Conservation (phyloP, 352 stramenopile genomes). For the Thalassiosira gravida region DNA sequence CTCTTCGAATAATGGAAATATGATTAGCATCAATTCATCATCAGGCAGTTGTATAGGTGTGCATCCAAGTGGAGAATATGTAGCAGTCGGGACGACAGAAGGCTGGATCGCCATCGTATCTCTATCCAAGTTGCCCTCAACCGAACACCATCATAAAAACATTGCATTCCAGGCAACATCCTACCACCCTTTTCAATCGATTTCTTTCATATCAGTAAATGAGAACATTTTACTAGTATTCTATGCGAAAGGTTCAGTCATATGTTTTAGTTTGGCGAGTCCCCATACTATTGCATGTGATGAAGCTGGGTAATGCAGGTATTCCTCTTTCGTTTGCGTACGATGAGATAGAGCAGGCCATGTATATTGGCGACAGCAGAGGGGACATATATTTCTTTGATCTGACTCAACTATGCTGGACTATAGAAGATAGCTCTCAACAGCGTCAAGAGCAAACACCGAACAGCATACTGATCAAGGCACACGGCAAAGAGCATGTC, state of each 20-base stretch:
- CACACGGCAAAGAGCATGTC: too few relatives aligned
- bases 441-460: slow-evolving; percentile 18
- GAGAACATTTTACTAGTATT: slow-evolving; percentile 61
- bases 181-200: too few relatives aligned
- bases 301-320: slow-evolving; percentile 45
- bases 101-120: too few relatives aligned
- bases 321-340: slow-evolving; percentile 63
- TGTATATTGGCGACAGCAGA: slow-evolving; percentile 69
- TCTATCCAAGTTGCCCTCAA: too few relatives aligned
- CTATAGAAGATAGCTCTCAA: background rate
- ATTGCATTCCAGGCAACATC: too few relatives aligned
- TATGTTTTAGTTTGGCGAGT: slow-evolving; percentile 38
- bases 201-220: slow-evolving; percentile 53
- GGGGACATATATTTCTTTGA: slow-evolving; percentile 66
- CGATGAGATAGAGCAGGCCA: slow-evolving; percentile 30
- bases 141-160: too few relatives aligned
- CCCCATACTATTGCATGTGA: slow-evolving; percentile 17
- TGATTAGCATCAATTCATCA: too few relatives aligned
- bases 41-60: too few relatives aligned
- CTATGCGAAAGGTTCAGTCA: slow-evolving; percentile 54
- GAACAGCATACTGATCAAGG: too few relatives aligned
- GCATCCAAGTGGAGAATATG: too few relatives aligned
- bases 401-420: slow-evolving; percentile 22
- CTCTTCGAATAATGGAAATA: too few relatives aligned
- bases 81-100: too few relatives aligned